phyloP scores from a whole-genome alignment of 805 yeast species.

The Scheffersomyces amazonensis region DNA sequence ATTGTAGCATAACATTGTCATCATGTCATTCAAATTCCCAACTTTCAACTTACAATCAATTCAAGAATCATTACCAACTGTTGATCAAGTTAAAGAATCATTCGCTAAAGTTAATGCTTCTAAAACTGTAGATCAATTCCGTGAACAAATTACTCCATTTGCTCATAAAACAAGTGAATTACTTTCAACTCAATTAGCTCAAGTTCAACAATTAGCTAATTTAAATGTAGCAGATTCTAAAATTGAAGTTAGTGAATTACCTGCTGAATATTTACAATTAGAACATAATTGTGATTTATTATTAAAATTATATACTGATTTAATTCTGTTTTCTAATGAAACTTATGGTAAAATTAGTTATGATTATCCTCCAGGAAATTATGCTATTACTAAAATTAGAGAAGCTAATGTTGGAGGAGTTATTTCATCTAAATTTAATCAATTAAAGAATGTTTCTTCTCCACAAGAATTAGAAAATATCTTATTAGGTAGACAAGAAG shows the following conservation, averaged over 20 bases:
- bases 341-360: constrained; percentile 75
- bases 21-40: constrained; percentile 40
- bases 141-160: constrained; percentile 47
- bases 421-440: constrained; percentile 52
- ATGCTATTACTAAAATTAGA: constrained; percentile 48
- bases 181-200: constrained; percentile 61
- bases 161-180: constrained; percentile 58
- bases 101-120: constrained; percentile 34
- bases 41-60: constrained; percentile 34
- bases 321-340: constrained; percentile 38
- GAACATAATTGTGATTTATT: constrained; percentile 67
- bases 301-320: constrained; percentile 55
- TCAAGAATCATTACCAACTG: constrained; percentile 41
- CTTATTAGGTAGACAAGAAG: constrained; percentile 33
- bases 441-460: constrained; percentile 59
- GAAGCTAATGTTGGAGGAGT: constrained; percentile 66
- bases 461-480: constrained; percentile 66
- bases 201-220: constrained; percentile 39
- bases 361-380: constrained; percentile 72
- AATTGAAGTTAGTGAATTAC: constrained; percentile 69
- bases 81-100: constrained; percentile 36
- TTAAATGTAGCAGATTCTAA: constrained; percentile 25
- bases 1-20: too few species aligned
- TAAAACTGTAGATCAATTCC: constrained; percentile 45
- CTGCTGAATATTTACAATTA: constrained; percentile 65